These are phyloP conservation scores for Mimosa bimucronata DNA, from an alignment of 306 rosid genomes.

Conservation along the genomic window DNA sequence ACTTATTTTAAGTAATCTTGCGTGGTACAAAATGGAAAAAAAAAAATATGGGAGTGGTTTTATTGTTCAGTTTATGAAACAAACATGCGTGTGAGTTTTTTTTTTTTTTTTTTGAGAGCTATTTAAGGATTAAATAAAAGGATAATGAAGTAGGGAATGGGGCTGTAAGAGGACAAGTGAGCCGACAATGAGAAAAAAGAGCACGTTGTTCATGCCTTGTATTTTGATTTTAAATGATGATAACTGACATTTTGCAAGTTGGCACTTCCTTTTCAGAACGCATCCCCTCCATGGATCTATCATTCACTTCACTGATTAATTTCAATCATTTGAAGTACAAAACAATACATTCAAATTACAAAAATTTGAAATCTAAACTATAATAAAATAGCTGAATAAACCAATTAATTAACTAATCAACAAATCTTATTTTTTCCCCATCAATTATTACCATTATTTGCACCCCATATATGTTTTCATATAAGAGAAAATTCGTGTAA, in stretches of 20 bases:
- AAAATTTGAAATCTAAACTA: too few species aligned
- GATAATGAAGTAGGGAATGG: not conserved
- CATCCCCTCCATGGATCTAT: not conserved
- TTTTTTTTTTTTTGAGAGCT: not conserved
- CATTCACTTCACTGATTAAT: not conserved
- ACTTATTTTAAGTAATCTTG: too few species aligned
- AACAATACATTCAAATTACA: too few species aligned
- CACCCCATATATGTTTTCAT: too few species aligned
- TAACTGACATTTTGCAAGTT: not conserved
- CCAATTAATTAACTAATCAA: not conserved
- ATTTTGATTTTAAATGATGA: not conserved
- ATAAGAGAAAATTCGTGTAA: too few species aligned
- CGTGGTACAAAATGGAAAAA: too few species aligned
- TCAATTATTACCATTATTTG: too few species aligned
- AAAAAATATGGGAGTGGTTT: too few species aligned
- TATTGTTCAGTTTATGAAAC: not conserved
- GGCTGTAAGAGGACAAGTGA: not conserved
- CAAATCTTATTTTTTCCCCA: too few species aligned
- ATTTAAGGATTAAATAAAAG: not conserved
- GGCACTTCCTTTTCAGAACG: not conserved
- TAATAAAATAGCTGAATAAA: not conserved
- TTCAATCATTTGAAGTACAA: not conserved
- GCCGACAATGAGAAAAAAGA: not conserved
- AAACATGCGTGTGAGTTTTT: too few species aligned
- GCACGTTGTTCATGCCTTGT: constrained; percentile 25